Base-by-base conservation (phyloP, 2,329 filamentous ascomycete genomes). In the Fusarium sp. region DNA sequence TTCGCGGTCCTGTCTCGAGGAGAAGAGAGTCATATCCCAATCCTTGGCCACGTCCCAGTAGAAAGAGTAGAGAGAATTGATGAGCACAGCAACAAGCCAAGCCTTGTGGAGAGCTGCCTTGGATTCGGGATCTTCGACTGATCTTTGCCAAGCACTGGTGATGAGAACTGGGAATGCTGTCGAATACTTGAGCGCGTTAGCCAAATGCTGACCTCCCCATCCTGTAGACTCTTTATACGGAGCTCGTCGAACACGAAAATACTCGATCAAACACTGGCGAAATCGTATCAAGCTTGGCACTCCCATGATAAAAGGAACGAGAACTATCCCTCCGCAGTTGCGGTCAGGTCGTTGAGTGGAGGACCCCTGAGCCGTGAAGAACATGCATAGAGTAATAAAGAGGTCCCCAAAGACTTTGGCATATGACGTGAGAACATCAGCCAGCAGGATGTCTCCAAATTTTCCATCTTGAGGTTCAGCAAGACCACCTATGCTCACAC, bases 11-110 rank as follows among this genome's bases (percentile, higher is more conserved):
- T 81, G 81, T 16, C 82, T 78, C 3, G 84, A 79, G 4, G 91
- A 88, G 77, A 98, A 92, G 16, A 98, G 85, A 0, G 92, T 93
- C 67, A 99, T 85, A 77, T 98, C 96, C 96, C 96, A 99, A 84
- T 99, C 96, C 82, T 94, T 96, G 58, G 93, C 87, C 30, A 98
- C 90, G 76, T 99, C 96, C 96, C 96, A 99, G 85, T 96, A 99
- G 83, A 98, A 98, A n/a, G 92, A 94, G 82, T 97, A 99, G 46
- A 92, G 84, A 16, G 93, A 97, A 80, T 99, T 98, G 74, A 96
- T 77, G 34, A 94, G 83, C 30, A 93, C 92, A 45, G 91, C 91
- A 37, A 87, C 81, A 30, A 97, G 83, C 90, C 93, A 96, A 49
- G 83, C 82, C 42, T 83, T 83, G 78, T 88, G 86, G 61, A 88